Evolutionary conservation across 2,329 filamentous ascomycete genomes (phyloP).

Genomic region (Colletotrichum melonis): DNA sequence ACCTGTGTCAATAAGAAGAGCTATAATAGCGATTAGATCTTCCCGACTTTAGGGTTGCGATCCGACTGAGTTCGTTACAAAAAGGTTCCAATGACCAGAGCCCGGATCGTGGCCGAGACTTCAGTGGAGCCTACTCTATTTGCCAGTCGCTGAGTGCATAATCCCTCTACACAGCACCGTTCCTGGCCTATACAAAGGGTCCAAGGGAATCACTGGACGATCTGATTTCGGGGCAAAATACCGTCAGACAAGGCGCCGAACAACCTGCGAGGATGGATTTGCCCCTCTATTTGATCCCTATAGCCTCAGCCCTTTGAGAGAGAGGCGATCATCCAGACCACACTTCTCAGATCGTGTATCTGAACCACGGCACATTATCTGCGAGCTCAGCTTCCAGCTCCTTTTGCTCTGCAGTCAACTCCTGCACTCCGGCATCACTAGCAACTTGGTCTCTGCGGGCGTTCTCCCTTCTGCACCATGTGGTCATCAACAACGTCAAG

Average conservation of each 20-base stretch:
- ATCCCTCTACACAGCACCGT: background rate
- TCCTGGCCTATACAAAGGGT: background rate
- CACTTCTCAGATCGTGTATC: constrained; percentile 40
- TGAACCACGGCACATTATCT: constrained; percentile 46
- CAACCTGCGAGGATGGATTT: background rate
- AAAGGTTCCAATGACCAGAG: no score
- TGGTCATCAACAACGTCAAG: constrained; percentile 46
- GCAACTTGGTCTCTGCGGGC: constrained; percentile 41
- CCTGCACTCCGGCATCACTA: constrained; percentile 26
- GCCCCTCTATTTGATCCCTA: background rate
- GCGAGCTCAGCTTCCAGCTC: constrained; percentile 44
- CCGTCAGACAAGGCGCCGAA: background rate
- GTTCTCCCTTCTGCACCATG: constrained; percentile 46
- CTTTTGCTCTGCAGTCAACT: constrained; percentile 44
- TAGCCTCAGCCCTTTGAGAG: background rate
- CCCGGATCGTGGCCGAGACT: no score
- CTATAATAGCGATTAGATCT: no score
- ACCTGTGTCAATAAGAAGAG: no score
- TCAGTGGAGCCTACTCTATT: background rate
- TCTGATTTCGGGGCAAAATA: background rate
- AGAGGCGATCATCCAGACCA: background rate
- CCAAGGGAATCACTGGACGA: background rate
- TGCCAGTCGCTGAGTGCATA: background rate
- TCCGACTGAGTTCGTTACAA: no score
- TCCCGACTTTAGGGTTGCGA: no score